Base-by-base conservation (phyloP, 176 grass and related monocot species). In the Cenchrus purpureus region DNA sequence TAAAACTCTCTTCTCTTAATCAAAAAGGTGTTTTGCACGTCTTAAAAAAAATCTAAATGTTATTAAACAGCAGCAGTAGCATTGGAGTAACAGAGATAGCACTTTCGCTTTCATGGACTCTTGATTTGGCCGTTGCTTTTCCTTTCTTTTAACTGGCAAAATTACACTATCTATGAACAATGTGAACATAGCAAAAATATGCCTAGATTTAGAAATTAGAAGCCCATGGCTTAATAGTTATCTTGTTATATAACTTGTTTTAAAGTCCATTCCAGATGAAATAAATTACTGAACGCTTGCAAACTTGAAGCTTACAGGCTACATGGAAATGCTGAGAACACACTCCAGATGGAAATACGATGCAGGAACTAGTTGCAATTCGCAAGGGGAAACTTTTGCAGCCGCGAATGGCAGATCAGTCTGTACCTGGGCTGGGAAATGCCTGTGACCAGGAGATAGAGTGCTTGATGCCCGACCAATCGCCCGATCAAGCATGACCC, bases 391-490 rank as follows among this genome's bases (percentile, higher is more conserved):
- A 42, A 16, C 2, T 59, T 59, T 16, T 68, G 71, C 12, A 28
- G 2, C 3, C 7, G 16, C 10, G 25, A 52, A 42, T 28, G 13
- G 40, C 14, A 44, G 10, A 78, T 42, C 63, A 67, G 61, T 19
- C 49, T 32, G 10, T 77, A 96, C 97, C 97, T 95, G 89, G 75
- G 88, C 76, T 29, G 97, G 92, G 66, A 98, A 95, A 77, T 94
- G 91, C 73, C 84, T 77, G 54, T 98, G 97, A 9, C 97, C 91
- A 71, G 93, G 93, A 82, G 97, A 98, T 68, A 98, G 73, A 10
- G 93, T 92, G 68, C 93, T 92, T 58, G 97, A 98, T 17, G 88
- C 93, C 87, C 91, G 93, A 9, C 97, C 93, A 69, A 98, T 98
- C 6, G 97, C 91, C 78, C 78, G 91, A 65, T 98, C 97, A 74